Percentiles rank a stretch among this genome's conserved stretches.
Conservation (phyloP, 345 rosid species). For the Noccaea caerulescens region DNA sequence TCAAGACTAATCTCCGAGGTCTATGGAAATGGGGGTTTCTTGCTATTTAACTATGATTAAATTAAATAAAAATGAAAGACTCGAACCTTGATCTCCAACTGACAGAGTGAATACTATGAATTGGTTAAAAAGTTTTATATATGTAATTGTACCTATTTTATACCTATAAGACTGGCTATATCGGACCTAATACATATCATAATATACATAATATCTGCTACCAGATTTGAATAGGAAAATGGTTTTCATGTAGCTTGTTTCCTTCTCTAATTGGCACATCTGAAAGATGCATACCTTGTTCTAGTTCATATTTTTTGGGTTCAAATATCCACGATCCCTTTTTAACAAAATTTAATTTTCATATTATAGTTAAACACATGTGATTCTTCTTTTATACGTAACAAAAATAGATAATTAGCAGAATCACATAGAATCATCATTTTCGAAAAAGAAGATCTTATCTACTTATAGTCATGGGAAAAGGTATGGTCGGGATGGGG, state of each 20-base stretch:
- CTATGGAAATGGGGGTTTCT: too few species aligned
- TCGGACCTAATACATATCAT: neutral
- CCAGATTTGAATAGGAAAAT: neutral
- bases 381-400: neutral
- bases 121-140: neutral
- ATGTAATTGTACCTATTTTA: neutral
- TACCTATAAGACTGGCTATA: neutral
- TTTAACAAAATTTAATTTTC: neutral
- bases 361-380: conserved; percentile 17
- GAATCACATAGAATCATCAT: conserved; percentile 12
- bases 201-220: neutral
- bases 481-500: conserved; percentile 26
- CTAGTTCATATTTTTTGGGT: neutral
- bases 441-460: conserved; percentile 19
- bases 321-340: neutral
- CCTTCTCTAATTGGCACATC: neutral
- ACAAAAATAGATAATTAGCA: neutral
- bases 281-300: conserved; percentile 1
- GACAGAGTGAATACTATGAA: too few species aligned
- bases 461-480: conserved; percentile 16
- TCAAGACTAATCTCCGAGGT: too few species aligned
- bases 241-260: neutral
- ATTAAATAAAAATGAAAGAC: too few species aligned
- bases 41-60: too few species aligned
- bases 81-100: too few species aligned